A percentile compares a stretch with the other conserved stretches of the same genome.
Conservation (phyloP, 257 asterid genomes). For the Nicotiana benthamiana region DNA sequence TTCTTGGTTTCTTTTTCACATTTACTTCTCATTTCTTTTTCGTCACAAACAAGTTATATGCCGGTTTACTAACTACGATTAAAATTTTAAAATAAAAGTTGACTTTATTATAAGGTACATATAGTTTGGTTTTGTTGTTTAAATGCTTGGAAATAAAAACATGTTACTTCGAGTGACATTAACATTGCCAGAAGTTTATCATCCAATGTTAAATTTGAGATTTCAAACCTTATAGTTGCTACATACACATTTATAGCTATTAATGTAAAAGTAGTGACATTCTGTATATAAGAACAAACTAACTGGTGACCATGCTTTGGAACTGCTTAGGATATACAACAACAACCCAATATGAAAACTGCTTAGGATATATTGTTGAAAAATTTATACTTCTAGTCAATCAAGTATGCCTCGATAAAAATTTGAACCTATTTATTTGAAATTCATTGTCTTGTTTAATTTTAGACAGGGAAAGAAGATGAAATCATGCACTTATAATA, state of each 20-base stretch:
- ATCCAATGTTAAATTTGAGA: neutral
- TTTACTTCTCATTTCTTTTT: neutral
- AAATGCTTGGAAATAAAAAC: neutral
- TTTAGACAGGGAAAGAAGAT: neutral
- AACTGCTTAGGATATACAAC: neutral
- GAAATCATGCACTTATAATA: neutral
- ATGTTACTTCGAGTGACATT: neutral
- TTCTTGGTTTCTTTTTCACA: too few relatives aligned
- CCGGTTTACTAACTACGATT: too few relatives aligned
- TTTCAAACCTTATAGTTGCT: neutral
- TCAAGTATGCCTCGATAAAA: too few relatives aligned
- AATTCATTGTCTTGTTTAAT: neutral
- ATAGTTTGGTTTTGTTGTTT: neutral
- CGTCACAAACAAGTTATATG: neutral
- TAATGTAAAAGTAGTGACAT: neutral
- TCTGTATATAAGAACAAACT: neutral
- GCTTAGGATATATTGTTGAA: neutral
- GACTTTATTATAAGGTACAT: neutral
- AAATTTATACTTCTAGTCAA: too few relatives aligned
- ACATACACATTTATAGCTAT: neutral
- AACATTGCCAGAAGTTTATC: neutral
- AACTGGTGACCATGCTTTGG: neutral
- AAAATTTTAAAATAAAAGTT: neutral
- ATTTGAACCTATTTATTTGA: too few relatives aligned
- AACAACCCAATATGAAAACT: too few relatives aligned